Evolutionary conservation across 495 filamentous ascomycete species (phyloP).

Genomic region (Xylaria sp.): DNA sequence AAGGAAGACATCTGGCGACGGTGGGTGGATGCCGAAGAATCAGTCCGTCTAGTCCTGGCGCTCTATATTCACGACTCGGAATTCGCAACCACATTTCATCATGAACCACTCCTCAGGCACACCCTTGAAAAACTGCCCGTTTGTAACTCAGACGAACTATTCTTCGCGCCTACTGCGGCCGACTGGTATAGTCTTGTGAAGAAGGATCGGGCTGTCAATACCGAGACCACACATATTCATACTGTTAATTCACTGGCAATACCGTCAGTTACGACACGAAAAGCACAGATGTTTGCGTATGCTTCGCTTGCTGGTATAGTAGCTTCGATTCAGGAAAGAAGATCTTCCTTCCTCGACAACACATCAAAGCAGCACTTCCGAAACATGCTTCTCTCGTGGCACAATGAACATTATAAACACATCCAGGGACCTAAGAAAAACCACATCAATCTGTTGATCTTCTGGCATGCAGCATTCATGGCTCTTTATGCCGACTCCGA

Average conservation of each 20-base stretch:
- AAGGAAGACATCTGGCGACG: conserved; percentile 23
- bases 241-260: not conserved
- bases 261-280: not conserved
- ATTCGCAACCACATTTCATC: conserved; percentile 45
- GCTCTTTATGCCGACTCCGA: conserved; percentile 43
- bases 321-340: conserved; percentile 20
- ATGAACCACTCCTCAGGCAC: conserved; percentile 45
- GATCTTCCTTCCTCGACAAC: conserved; percentile 32
- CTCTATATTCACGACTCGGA: conserved; percentile 37
- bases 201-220: not conserved
- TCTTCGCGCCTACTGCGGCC: conserved; percentile 43
- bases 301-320: conserved; percentile 25
- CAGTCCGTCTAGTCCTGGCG: conserved; percentile 23
- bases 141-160: conserved; percentile 39
- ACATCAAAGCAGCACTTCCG: conserved; percentile 30
- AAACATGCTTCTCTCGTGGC: conserved; percentile 23
- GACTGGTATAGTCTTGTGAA: conserved; percentile 35
- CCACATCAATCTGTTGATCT: conserved; percentile 38
- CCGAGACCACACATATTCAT: conserved; percentile 4
- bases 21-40: conserved; percentile 25
- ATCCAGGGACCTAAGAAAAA: conserved; percentile 21
- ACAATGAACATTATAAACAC: conserved; percentile 23
- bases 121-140: conserved; percentile 27
- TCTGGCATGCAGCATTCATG: conserved; percentile 50
- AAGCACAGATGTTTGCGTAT: conserved; percentile 26